Evolutionary conservation across 805 yeast species (phyloP).

Genomic region (Barnettozyma wickerhamii): DNA sequence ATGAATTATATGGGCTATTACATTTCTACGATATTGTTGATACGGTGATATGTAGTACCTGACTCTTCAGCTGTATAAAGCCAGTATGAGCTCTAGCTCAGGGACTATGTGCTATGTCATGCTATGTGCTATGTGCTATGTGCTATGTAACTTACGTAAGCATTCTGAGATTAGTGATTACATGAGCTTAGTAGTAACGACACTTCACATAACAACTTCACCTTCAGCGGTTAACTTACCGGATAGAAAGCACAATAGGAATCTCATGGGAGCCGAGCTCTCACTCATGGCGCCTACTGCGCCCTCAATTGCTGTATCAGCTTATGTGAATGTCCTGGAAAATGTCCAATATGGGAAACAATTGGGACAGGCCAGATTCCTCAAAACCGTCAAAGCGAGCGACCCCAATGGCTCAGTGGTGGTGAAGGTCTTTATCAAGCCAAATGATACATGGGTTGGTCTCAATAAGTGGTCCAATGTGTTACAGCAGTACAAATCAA

Average conservation of each 20-base stretch:
- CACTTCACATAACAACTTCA: too few relatives aligned
- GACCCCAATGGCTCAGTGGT: constrained; percentile 70
- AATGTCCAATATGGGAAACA: constrained; percentile 72
- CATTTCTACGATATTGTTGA: too few relatives aligned
- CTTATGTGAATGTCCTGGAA: constrained; percentile 78
- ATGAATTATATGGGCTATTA: background rate
- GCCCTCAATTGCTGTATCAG: constrained; percentile 86
- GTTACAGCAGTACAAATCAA: constrained; percentile 30
- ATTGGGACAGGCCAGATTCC: constrained; percentile 75
- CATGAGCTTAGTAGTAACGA: too few relatives aligned
- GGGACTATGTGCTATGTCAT: too few relatives aligned
- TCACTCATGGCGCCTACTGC: constrained; percentile 87
- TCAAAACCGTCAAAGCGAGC: constrained; percentile 79
- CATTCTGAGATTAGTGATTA: too few relatives aligned
- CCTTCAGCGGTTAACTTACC: too few relatives aligned
- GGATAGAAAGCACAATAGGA: background rate
- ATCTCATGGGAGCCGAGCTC: constrained; percentile 85
- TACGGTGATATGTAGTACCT: too few relatives aligned
- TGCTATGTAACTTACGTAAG: too few relatives aligned
- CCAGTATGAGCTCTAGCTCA: too few relatives aligned
- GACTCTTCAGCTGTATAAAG: too few relatives aligned
- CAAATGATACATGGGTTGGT: constrained; percentile 33
- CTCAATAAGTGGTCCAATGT: constrained; percentile 20
- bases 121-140: too few relatives aligned
- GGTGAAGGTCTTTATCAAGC: constrained; percentile 80